Evolutionary conservation across 768 basidiomycete species (phyloP), one percentile per base, ranked within the genome.

Genomic region (Phanerodontia chrysosporium): DNA sequence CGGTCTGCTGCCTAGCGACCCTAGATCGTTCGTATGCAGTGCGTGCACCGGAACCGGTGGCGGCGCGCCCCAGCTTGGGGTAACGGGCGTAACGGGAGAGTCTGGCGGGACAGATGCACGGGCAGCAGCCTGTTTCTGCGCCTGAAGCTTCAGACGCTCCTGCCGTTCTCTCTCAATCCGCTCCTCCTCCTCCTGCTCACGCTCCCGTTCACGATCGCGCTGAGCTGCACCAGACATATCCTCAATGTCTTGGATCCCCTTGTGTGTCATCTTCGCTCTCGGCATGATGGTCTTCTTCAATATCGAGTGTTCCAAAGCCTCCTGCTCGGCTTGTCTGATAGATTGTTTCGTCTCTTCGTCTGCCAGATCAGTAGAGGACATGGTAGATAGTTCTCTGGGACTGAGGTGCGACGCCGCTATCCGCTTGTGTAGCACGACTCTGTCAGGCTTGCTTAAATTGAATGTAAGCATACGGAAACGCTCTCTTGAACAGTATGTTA

Each of bases 161-260:
- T 80, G 74, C 9, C 85, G 80, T 66, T 92, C 90, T 63, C 85
- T 74, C 66, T 89, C 89, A 63, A 85, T 77, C 61, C 83, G 79
- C 58, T 74, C 72, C 52, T 74, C 73, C 45, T 87, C 85, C 61
- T 86, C 62, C 32, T 65, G 84, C 69, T 87, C 84, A 27, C 77
- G 80, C 66, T 83, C 83, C 52, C 78, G 78, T 64, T 85, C 81
- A 48, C 78, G 76, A 65, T 90, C 89, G 22, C 79, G 72, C 58
- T 55, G 60, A 39, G 56, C 55, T 1, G 58, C 62, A 14, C 84
- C 87, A 64, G 83, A 83, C 56, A 87, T 73, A 70, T 86, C 86
- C 71, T 96, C 93, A 67, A 96, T 92, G 66, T 92, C 88, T 77
- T 95, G 87, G 62, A 95, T 74, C 54, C 93, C 93, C 74, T 96